A percentile compares a stretch with the other conserved stretches of the same genome.
These are phyloP conservation scores for Vicia faba DNA, from an alignment of 306 rosid genomes.

Conservation along the genomic window DNA sequence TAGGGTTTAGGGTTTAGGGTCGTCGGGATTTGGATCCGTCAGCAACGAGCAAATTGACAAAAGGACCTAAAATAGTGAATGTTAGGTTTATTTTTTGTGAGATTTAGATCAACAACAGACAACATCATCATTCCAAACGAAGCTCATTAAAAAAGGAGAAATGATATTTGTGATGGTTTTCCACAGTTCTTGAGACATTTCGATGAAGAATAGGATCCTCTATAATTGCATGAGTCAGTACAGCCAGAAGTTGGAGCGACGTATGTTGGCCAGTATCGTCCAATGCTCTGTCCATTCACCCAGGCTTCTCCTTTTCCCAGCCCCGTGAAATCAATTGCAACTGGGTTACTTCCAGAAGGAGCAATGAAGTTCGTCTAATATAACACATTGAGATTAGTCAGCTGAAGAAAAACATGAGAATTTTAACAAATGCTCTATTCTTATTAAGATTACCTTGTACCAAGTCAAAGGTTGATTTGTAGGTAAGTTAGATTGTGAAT, in stretches of 20 bases:
- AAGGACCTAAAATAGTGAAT: too few relatives aligned
- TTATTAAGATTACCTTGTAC: conserved; percentile 75
- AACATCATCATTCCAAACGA: too few relatives aligned
- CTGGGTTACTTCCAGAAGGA: conserved; percentile 72
- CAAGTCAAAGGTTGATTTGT: conserved; percentile 80
- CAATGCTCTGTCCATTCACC: conserved; percentile 97
- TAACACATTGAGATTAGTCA: conserved; percentile 32
- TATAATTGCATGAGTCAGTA: conserved; percentile 55
- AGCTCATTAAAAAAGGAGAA: too few relatives aligned
- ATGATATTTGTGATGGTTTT: conserved; percentile 77
- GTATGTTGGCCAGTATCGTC: conserved; percentile 85
- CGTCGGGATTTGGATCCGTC: too few relatives aligned
- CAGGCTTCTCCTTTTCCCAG: conserved; percentile 97
- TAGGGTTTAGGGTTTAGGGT: too few relatives aligned
- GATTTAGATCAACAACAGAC: too few relatives aligned
- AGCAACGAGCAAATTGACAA: too few relatives aligned
- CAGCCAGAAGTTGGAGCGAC: conserved; percentile 58
- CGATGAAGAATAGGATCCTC: conserved; percentile 53
- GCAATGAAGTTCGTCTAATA: conserved; percentile 66
- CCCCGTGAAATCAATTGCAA: conserved; percentile 86
- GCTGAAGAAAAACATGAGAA: not conserved
- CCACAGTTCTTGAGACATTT: conserved; percentile 89
- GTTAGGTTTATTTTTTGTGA: too few relatives aligned
- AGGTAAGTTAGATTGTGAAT: conserved; percentile 63
- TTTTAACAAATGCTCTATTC: not conserved